Evolutionary conservation across 169 alveolate genomes (phyloP).

Genomic region (Eimeria sp.): DNA sequence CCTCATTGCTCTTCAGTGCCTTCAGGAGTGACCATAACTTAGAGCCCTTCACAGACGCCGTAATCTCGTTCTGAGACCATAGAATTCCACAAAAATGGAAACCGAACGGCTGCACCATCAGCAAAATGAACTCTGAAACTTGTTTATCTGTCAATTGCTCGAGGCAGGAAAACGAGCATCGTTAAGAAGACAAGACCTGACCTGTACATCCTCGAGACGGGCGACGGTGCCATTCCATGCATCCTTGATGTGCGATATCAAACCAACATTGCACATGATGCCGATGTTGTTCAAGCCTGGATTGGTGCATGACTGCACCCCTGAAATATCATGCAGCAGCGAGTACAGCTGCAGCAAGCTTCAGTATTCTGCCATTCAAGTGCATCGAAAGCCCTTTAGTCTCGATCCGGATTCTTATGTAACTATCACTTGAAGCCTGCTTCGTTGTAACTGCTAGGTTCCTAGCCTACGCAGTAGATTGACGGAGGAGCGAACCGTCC

Average conservation of each 20-base stretch:
- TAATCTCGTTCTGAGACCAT: slow-evolving; percentile 19
- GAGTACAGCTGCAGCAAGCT: background rate
- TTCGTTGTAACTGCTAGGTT: background rate
- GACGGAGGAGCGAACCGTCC: slow-evolving; percentile 29
- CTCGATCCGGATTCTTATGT: background rate
- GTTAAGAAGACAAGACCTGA: background rate
- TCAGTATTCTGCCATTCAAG: background rate
- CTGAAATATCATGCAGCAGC: background rate
- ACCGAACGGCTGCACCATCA: background rate
- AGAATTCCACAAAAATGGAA: background rate
- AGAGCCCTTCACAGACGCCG: slow-evolving; percentile 4
- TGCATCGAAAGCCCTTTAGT: background rate
- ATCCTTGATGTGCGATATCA: slow-evolving; percentile 5
- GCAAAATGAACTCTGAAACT: background rate
- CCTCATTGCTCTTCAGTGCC: background rate
- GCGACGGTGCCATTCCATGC: background rate
- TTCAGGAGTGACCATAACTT: background rate
- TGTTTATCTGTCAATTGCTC: background rate
- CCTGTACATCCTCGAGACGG: slow-evolving; percentile 20
- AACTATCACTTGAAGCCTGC: background rate
- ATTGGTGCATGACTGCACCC: slow-evolving; percentile 21
- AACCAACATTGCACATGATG: slow-evolving; percentile 17
- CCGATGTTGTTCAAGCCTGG: background rate
- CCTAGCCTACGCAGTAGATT: slow-evolving; percentile 10
- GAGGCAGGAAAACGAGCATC: background rate